These are phyloP conservation scores for Cyberlindnera saturnus DNA, from an alignment of 805 yeast species.

Conservation along the genomic window DNA sequence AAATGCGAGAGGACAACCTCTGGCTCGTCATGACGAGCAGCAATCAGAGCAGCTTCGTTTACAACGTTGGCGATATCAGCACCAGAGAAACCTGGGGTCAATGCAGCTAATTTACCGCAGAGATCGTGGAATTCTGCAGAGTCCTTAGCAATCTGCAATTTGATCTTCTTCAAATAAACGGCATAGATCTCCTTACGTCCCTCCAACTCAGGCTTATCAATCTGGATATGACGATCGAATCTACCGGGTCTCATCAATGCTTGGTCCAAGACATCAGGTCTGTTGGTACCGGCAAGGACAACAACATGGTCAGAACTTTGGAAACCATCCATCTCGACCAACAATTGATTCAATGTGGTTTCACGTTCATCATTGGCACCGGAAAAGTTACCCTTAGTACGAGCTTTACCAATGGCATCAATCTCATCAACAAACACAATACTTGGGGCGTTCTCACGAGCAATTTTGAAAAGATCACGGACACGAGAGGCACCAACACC, in stretches of 20 bases:
- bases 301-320: conserved; percentile 87
- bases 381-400: conserved; percentile 62
- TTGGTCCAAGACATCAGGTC: conserved; percentile 87
- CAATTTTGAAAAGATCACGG: conserved; percentile 88
- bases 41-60: conserved; percentile 95
- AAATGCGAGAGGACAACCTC: conserved; percentile 73
- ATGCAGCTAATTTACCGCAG: conserved; percentile 85
- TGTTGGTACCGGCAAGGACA: conserved; percentile 95
- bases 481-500: conserved; percentile 99
- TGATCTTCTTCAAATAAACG: conserved; percentile 76
- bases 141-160: conserved; percentile 41
- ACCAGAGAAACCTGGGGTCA: conserved; percentile 97
- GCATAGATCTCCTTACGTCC: conserved; percentile 91
- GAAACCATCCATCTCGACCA: conserved; percentile 99
- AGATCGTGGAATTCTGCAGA: conserved; percentile 44
- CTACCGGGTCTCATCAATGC: conserved; percentile 97
- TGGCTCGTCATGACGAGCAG: conserved; percentile 77
- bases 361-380: conserved; percentile 97
- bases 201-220: conserved; percentile 91
- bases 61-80: conserved; percentile 97
- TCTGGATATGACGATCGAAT: conserved; percentile 87
- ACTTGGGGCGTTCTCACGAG: conserved; percentile 90
- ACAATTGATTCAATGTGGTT: conserved; percentile 87
- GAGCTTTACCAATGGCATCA: conserved; percentile 97
- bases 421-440: conserved; percentile 97